Percentiles rank a stretch among this genome's conserved stretches.
Conservation (phyloP, 1,139 yeast genomes). For the Sugiyamaella paludigena region DNA sequence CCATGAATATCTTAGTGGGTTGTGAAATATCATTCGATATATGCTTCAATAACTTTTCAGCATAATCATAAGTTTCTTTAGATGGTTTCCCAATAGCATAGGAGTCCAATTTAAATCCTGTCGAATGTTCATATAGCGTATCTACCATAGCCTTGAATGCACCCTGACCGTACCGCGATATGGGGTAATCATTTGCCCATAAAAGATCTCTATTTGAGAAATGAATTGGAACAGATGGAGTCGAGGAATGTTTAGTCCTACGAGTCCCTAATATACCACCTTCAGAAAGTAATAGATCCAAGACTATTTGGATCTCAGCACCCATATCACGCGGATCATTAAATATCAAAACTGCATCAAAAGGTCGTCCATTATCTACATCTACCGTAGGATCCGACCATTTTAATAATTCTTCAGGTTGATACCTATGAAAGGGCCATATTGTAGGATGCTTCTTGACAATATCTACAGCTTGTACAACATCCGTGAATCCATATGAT, state of each 20-base stretch:
- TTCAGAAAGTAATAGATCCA: conserved; percentile 67
- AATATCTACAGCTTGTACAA: conserved; percentile 73
- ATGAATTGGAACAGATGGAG: conserved; percentile 73
- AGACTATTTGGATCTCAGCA: conserved; percentile 74
- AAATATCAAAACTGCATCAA: conserved; percentile 82
- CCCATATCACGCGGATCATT: conserved; percentile 93
- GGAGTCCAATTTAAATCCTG: conserved; percentile 50
- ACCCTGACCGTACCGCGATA: conserved; percentile 92
- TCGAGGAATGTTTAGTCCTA: conserved; percentile 34
- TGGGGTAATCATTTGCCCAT: conserved; percentile 82
- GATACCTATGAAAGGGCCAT: conserved; percentile 69
- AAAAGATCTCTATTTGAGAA: conserved; percentile 85
- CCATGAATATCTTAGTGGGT: conserved; percentile 66
- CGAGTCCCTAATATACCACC: conserved; percentile 66
- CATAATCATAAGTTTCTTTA: conserved; percentile 76
- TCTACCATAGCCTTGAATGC: conserved; percentile 71
- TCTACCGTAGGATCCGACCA: conserved; percentile 44
- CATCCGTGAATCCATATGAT: conserved; percentile 75
- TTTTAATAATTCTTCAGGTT: conserved; percentile 46
- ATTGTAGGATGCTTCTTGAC: conserved; percentile 56
- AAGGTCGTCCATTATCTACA: conserved; percentile 41
- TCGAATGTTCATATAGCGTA: conserved; percentile 57
- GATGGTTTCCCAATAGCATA: conserved; percentile 84
- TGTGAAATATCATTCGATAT: conserved; percentile 21
- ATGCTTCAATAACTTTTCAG: conserved; percentile 60